Percentiles rank a stretch among this genome's conserved stretches.
phyloP scores from a whole-genome alignment of 192 early-diverging fungal species.

The Funneliformis mosseae region DNA sequence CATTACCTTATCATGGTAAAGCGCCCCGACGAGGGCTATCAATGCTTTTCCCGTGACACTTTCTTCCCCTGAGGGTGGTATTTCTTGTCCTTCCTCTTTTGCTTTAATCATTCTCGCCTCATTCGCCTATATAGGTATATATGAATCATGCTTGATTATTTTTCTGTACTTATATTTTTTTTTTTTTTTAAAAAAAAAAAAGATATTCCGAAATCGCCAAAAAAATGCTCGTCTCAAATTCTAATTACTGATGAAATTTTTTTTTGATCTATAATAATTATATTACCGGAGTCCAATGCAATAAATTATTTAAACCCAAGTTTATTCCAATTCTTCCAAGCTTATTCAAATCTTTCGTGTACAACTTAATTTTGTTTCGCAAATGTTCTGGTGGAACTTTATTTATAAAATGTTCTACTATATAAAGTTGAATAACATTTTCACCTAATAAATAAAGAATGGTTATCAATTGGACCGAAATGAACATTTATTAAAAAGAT shows the following conservation, averaged over 20 bases:
- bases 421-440: conserved; percentile 19
- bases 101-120: neutral
- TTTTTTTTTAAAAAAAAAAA: too few relatives aligned
- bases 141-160: neutral
- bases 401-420: conserved; percentile 11
- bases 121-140: conserved; percentile 11
- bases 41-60: conserved; percentile 10
- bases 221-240: neutral
- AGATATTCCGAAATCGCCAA: neutral
- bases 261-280: neutral
- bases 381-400: neutral
- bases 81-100: neutral
- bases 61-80: neutral
- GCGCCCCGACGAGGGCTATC: conserved; percentile 14
- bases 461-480: too few relatives aligned
- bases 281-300: conserved; percentile 12
- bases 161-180: too few relatives aligned
- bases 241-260: neutral
- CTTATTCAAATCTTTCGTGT: neutral
- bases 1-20: conserved; percentile 30
- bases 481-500: neutral
- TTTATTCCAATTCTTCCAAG: conserved; percentile 21
- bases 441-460: neutral
- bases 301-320: conserved; percentile 23
- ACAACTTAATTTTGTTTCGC: neutral